phyloP scores from a whole-genome alignment of 371 early-diverging fungal genomes.

The Choanephora cucurbitarum region DNA sequence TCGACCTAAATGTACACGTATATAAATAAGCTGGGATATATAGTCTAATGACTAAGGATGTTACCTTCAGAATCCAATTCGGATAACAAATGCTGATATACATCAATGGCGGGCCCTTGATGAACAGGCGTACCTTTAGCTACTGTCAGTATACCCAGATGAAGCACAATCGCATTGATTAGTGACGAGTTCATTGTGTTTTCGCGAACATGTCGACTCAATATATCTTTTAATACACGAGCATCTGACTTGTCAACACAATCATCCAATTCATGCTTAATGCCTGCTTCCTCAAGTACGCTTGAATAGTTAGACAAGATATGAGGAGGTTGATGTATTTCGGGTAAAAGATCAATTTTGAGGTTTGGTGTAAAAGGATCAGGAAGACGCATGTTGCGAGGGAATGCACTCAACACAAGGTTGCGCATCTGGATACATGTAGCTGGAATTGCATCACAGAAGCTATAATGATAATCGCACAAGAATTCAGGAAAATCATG shows the following conservation, averaged over 20 bases:
- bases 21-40: too few relatives aligned
- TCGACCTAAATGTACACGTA: conserved; percentile 50
- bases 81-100: conserved; percentile 77
- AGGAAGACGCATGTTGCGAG: conserved; percentile 91
- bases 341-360: conserved; percentile 88
- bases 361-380: conserved; percentile 96
- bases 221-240: conserved; percentile 2
- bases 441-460: conserved; percentile 92
- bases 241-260: conserved; percentile 62
- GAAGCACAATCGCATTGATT: conserved; percentile 86
- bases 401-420: conserved; percentile 92
- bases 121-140: conserved; percentile 61
- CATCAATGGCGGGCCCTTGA: conserved; percentile 79
- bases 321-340: conserved; percentile 79
- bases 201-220: not conserved
- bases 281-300: conserved; percentile 46
- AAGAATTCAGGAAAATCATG: conserved; percentile 98
- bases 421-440: conserved; percentile 94
- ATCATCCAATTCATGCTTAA: conserved; percentile 74
- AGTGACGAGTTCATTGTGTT: conserved; percentile 53
- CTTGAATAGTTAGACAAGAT: conserved; percentile 82
- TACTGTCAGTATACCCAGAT: conserved; percentile 81
- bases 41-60: too few relatives aligned
- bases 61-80: conserved; percentile 83
- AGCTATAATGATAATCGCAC: conserved; percentile 87